A percentile compares a stretch with the other conserved stretches of the same genome.
phyloP scores from a whole-genome alignment of 2,329 filamentous ascomycete species.

The Triangularia verruculosa region DNA sequence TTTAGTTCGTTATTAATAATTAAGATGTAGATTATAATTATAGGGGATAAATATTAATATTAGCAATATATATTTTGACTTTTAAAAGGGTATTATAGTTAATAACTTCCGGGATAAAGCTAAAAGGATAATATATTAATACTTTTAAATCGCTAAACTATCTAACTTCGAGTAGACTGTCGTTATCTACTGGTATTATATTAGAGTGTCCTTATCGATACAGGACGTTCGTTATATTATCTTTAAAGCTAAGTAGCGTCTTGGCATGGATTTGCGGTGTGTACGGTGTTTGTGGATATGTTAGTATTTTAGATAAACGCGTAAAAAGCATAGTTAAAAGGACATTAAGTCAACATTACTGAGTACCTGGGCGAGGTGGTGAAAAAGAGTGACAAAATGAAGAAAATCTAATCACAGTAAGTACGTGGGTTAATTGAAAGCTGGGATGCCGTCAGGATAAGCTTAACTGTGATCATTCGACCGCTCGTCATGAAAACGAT shows the following conservation, averaged over 20 bases:
- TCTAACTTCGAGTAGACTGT: neutral
- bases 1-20: neutral
- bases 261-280: neutral
- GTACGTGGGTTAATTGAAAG: neutral
- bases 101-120: neutral
- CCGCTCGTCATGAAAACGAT: neutral
- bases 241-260: neutral
- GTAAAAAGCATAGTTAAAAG: neutral
- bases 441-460: neutral
- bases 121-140: neutral
- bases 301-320: neutral
- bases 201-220: neutral
- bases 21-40: neutral
- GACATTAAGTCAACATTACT: neutral
- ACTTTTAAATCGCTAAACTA: neutral
- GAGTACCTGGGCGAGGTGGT: neutral
- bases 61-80: neutral
- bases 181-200: neutral
- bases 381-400: neutral
- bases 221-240: neutral
- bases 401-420: neutral
- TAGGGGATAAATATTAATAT: neutral
- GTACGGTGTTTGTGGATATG: neutral
- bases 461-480: neutral
- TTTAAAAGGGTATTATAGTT: neutral